Evolutionary conservation across 2,329 filamentous ascomycete species (phyloP).

Genomic region (Claviceps digitariae): DNA sequence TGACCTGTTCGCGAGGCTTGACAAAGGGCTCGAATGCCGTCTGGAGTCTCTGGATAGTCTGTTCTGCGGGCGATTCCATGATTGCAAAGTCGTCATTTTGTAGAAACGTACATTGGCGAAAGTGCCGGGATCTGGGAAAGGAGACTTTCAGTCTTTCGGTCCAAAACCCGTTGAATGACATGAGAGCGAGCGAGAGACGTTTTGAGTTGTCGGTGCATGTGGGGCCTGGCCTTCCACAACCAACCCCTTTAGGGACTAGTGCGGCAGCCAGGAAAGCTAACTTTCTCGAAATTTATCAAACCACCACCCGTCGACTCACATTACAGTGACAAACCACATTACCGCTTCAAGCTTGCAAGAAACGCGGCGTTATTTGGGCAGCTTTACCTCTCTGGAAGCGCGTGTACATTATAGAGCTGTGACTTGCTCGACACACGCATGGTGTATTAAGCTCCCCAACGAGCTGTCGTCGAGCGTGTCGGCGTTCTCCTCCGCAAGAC

Average conservation of each 20-base stretch:
- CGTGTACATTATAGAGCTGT: constrained; percentile 3
- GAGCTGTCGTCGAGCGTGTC: constrained; percentile 25
- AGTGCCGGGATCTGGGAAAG: neutral
- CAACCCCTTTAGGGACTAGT: constrained; percentile 3
- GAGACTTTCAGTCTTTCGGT: neutral
- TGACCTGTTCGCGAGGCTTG: constrained; percentile 42
- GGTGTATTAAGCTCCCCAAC: constrained; percentile 20
- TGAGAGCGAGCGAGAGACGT: neutral
- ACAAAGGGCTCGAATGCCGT: constrained; percentile 37
- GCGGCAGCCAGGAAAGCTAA: constrained; percentile 10
- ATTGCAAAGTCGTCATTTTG: neutral
- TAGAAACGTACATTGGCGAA: neutral
- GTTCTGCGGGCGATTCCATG: constrained; percentile 21
- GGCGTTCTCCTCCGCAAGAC: constrained; percentile 17
- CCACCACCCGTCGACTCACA: neutral
- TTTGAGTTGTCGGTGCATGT: neutral
- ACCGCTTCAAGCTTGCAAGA: constrained; percentile 1
- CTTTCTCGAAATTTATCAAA: constrained; percentile 22
- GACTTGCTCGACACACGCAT: constrained; percentile 16
- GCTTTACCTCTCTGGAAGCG: constrained; percentile 7
- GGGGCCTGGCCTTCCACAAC: neutral
- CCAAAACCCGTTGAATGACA: neutral
- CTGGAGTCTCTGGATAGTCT: constrained; percentile 22
- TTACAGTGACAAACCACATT: neutral
- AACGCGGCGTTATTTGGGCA: constrained; percentile 10